These are phyloP conservation scores for Penicillium janthinellum DNA, from an alignment of 2,329 filamentous ascomycete genomes.

Conservation along the genomic window DNA sequence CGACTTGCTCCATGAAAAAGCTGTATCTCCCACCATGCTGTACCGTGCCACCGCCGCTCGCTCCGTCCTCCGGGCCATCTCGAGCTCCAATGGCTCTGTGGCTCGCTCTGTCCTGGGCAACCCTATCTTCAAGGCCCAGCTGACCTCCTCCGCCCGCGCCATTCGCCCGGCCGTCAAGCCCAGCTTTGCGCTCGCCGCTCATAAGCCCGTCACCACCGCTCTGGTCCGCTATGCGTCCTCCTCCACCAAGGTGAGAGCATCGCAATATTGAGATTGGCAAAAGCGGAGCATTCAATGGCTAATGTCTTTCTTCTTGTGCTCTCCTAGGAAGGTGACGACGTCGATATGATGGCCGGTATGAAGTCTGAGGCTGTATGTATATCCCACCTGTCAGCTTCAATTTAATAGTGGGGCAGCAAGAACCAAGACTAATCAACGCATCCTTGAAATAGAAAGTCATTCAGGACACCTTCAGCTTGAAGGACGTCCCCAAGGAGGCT, in stretches of 20 bases:
- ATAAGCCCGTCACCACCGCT: constrained; percentile 50
- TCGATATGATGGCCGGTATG: constrained; percentile 56
- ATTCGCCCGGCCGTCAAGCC: constrained; percentile 39
- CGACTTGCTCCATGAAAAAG: constrained; percentile 32
- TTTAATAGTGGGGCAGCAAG: not conserved
- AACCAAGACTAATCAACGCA: not conserved
- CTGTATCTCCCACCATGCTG: constrained; percentile 44
- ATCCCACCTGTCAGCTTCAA: not conserved
- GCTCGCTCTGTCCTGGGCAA: constrained; percentile 45
- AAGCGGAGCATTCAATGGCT: constrained; percentile 49
- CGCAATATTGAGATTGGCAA: not conserved
- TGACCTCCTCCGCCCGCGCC: constrained; percentile 46
- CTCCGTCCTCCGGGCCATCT: constrained; percentile 48
- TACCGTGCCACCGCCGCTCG: constrained; percentile 49
- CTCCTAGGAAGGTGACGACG: constrained; percentile 30
- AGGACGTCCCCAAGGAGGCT: constrained; percentile 67
- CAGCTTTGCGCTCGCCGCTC: constrained; percentile 46
- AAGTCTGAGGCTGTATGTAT: constrained; percentile 60
- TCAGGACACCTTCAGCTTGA: constrained; percentile 68
- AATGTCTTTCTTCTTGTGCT: constrained; percentile 50
- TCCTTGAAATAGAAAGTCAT: constrained; percentile 57
- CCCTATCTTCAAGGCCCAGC: constrained; percentile 47
- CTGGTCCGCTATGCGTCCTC: constrained; percentile 53
- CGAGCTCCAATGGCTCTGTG: constrained; percentile 47
- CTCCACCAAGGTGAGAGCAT: constrained; percentile 50